Evolutionary conservation across 106 monocot genomes (phyloP), one percentile per base, ranked within the genome.

Genomic region (Phalaenopsis equestris): DNA sequence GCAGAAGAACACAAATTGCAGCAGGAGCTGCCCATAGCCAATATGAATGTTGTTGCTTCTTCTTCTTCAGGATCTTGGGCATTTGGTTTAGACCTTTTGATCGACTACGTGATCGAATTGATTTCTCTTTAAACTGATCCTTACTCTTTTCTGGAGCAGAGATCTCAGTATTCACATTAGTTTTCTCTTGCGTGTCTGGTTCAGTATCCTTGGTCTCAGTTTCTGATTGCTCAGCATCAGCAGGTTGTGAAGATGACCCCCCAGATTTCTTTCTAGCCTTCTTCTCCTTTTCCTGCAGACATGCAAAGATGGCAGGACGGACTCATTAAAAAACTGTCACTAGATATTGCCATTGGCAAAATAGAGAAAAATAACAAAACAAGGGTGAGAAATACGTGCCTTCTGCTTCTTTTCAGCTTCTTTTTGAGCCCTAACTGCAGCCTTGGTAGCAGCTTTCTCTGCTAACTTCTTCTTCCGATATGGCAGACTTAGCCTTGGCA

Each of bases 381-480:
- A 21, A 21, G 61, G 61, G 12, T 15, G 12, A 55, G 16, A 36
- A 43, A 58, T 45, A 76, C 81, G 80, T 79, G 67, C 92, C 95
- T 87, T 92, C 41, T 72, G 81, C 72, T 94, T 94, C 79, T 92
- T 92, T 76, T 94, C 94, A 16, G 89, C 94, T 57, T 95, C 93
- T 77, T 95, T 95, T 77, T 89, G 89, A 52, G 93, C 95, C 76
- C 82, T 84, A 1, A 55, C 81, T 37, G 85, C 91, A 8, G 94
- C 98, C 81, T 93, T 94, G 3, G 84, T 86, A 42, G 87, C 92
- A 77, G 94, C 86, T 84, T 94, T 99, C 83, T 94, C 98, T 36
- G 92, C 88, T 56, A 81, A 58, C 80, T 90, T 99, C 80, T 92
- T 99, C 86, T 93, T 99, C 82, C 98, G 86, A 80, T 99, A 85